phyloP scores from a whole-genome alignment of 495 filamentous ascomycete genomes.

The Aspergillus ellipticus region DNA sequence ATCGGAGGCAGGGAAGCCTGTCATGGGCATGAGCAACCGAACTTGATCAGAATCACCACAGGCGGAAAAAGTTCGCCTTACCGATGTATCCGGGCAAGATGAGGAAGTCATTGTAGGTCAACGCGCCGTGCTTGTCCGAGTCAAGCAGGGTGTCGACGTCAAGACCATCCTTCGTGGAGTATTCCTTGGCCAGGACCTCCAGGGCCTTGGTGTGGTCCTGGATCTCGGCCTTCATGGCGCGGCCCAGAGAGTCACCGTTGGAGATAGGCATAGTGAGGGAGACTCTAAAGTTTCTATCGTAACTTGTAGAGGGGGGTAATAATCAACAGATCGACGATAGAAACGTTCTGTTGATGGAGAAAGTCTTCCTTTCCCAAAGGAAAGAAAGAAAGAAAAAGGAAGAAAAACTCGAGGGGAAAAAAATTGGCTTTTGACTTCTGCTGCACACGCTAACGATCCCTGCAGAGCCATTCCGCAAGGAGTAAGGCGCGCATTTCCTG shows the following conservation, averaged over 20 bases:
- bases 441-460: conserved; percentile 12
- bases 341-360: conserved; percentile 52
- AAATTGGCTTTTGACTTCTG: conserved; percentile 35
- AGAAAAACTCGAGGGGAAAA: conserved; percentile 38
- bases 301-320: conserved; percentile 22
- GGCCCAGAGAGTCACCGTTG: conserved; percentile 55
- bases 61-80: conserved; percentile 31
- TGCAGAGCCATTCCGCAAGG: conserved; percentile 10
- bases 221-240: conserved; percentile 44
- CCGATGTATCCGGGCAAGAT: conserved; percentile 64
- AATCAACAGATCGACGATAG: conserved; percentile 44
- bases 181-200: conserved; percentile 71
- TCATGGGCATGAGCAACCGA: conserved; percentile 50
- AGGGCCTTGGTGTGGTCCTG: conserved; percentile 64
- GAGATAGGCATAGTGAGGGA: conserved; percentile 61
- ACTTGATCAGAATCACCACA: conserved; percentile 18
- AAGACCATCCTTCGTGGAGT: conserved; percentile 75
- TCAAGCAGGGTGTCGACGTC: conserved; percentile 78
- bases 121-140: conserved; percentile 79
- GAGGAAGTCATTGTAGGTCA: conserved; percentile 81
- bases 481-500: conserved; percentile 20
- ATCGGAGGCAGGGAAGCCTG: conserved; percentile 84
- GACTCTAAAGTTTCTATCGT: conserved; percentile 22
- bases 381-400: conserved; percentile 50
- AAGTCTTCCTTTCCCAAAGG: conserved; percentile 53